phyloP scores from a whole-genome alignment of 371 early-diverging fungal genomes.

The Lichtheimia ramosa region DNA sequence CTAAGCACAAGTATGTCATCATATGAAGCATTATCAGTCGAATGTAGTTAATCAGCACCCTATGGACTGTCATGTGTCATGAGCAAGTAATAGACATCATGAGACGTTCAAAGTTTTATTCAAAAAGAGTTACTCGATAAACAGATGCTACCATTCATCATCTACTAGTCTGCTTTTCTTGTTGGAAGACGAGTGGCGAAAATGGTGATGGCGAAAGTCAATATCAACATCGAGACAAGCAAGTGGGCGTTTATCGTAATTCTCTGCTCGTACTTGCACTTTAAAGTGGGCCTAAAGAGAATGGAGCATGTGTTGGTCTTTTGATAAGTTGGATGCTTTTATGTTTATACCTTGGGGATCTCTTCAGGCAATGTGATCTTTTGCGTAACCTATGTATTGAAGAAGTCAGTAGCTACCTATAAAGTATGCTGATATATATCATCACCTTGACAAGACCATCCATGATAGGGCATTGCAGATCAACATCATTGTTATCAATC shows the following conservation, averaged over 20 bases:
- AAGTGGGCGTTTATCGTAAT: constrained; percentile 8
- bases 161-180: too few species aligned
- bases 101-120: too few species aligned
- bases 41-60: too few species aligned
- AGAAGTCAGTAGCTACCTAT: neutral
- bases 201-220: constrained; percentile 10
- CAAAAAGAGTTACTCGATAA: too few species aligned
- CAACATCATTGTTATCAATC: constrained; percentile 41
- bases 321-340: neutral
- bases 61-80: too few species aligned
- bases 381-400: constrained; percentile 24
- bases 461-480: constrained; percentile 17
- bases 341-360: constrained; percentile 33
- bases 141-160: too few species aligned
- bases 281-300: constrained; percentile 11
- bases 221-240: constrained; percentile 15
- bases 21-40: too few species aligned
- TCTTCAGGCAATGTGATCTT: constrained; percentile 56
- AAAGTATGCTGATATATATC: neutral
- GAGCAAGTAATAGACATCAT: too few species aligned
- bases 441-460: constrained; percentile 15
- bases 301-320: neutral
- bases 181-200: too few species aligned
- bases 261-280: constrained; percentile 12
- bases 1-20: too few species aligned